Conservation (phyloP, 2,329 filamentous ascomycete species). For the Clonostachys sp. region DNA sequence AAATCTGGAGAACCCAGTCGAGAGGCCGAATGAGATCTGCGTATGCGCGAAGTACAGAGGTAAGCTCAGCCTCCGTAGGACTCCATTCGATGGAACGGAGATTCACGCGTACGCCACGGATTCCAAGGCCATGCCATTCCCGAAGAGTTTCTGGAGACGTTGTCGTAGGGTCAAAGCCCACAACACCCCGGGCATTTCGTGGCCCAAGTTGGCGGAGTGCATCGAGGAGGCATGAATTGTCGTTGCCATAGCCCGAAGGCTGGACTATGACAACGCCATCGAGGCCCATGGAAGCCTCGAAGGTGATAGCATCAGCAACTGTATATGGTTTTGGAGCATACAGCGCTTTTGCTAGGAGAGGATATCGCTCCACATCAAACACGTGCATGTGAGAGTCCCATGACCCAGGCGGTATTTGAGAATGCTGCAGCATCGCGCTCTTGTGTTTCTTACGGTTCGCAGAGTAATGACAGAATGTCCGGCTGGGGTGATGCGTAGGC, state of each 20-base stretch:
- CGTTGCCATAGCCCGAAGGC: slow-evolving; percentile 20
- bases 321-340: background rate
- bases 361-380: slow-evolving; percentile 11
- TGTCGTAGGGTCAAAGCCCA: background rate
- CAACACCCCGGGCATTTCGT: slow-evolving; percentile 14
- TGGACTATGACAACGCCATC: slow-evolving; percentile 16
- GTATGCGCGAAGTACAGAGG: slow-evolving; percentile 7
- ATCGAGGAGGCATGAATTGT: slow-evolving; percentile 20
- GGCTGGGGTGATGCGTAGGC: no score
- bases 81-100: background rate
- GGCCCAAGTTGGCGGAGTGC: slow-evolving; percentile 13
- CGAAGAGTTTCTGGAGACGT: background rate
- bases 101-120: background rate
- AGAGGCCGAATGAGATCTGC: slow-evolving; percentile 14
- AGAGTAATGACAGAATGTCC: no score
- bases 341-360: slow-evolving; percentile 4
- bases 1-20: slow-evolving; percentile 21
- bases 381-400: slow-evolving; percentile 21
- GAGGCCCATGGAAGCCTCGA: slow-evolving; percentile 10
- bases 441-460: no score
- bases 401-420: slow-evolving; percentile 10
- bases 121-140: background rate
- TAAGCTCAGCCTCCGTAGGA: background rate
- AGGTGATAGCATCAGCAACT: slow-evolving; percentile 8
- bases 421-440: background rate